Conservation (phyloP, 805 yeast genomes). For the Groenewaldozyma tartarivorans region DNA sequence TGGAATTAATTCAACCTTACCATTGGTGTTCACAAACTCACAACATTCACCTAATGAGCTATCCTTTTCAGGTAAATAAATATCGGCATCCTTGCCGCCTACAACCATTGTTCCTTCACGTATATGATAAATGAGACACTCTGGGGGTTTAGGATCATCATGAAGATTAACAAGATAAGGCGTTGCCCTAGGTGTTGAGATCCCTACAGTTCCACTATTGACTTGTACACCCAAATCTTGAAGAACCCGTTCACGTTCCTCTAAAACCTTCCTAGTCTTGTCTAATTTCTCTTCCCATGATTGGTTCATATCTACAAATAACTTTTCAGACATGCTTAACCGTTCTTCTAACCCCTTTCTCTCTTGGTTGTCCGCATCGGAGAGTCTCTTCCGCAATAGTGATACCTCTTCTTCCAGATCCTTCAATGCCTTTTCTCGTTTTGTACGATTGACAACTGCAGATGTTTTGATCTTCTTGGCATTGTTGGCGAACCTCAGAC, state of each 20-base stretch:
- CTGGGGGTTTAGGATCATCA: constrained; percentile 21
- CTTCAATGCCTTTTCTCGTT: constrained; percentile 46
- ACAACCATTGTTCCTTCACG: constrained; percentile 19
- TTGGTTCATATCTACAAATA: constrained; percentile 19
- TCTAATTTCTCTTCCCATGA: constrained; percentile 22
- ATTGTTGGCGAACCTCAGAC: constrained; percentile 67
- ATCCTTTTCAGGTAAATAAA: neutral
- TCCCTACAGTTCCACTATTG: constrained; percentile 18
- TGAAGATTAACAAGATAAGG: constrained; percentile 23
- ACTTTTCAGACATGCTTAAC: constrained; percentile 16
- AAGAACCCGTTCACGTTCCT: constrained; percentile 16
- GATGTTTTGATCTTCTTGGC: constrained; percentile 59
- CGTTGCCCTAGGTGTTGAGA: constrained; percentile 20
- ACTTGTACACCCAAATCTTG: constrained; percentile 22
- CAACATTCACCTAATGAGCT: neutral
- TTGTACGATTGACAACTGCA: constrained; percentile 49
- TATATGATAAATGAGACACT: constrained; percentile 22
- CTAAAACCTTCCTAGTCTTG: constrained; percentile 17
- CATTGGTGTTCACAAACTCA: neutral
- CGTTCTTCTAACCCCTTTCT: constrained; percentile 7
- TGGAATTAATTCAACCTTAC: neutral
- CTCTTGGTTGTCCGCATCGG: constrained; percentile 2
- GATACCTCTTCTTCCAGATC: constrained; percentile 20
- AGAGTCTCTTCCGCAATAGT: constrained; percentile 9
- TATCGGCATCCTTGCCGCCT: constrained; percentile 15